A percentile compares a stretch with the other conserved stretches of the same genome.
These are phyloP conservation scores for Otatea glauca DNA, from an alignment of 176 grass and related monocot genomes.

Conservation along the genomic window DNA sequence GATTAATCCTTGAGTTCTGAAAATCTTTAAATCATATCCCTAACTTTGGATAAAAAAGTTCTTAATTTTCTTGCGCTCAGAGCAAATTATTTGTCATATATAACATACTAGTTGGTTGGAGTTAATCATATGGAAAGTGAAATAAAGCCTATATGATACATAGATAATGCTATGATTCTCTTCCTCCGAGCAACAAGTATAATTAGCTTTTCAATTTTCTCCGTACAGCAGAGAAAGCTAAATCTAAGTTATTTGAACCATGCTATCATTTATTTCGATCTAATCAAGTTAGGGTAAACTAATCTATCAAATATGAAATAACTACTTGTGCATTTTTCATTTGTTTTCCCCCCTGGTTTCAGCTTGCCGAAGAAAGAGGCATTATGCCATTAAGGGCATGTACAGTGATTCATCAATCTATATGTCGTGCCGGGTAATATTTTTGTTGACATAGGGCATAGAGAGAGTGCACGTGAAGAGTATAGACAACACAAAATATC, in stretches of 20 bases:
- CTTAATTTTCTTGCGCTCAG: background rate
- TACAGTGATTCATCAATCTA: too few relatives aligned
- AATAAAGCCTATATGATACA: background rate
- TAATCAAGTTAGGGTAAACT: constrained; percentile 23
- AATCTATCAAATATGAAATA: constrained; percentile 11
- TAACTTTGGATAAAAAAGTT: too few relatives aligned
- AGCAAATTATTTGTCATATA: background rate
- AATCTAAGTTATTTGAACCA: background rate
- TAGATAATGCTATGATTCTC: background rate
- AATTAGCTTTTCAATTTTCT: constrained; percentile 6
- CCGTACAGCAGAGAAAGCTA: background rate
- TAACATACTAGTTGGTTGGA: too few relatives aligned
- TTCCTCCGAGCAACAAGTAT: background rate
- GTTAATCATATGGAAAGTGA: constrained; percentile 13
- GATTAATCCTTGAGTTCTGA: background rate
- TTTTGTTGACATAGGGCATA: too few relatives aligned
- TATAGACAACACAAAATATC: too few relatives aligned
- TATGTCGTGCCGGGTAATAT: too few relatives aligned
- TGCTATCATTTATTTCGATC: constrained; percentile 26
- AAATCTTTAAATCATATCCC: too few relatives aligned
- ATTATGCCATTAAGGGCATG: background rate
- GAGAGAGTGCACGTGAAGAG: too few relatives aligned
- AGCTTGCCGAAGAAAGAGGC: background rate
- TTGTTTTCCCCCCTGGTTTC: background rate
- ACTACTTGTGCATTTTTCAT: background rate